Evolutionary conservation across 768 basidiomycete species (phyloP), one percentile per base, ranked within the genome.

Genomic region (Hebeloma cylindrosporum): DNA sequence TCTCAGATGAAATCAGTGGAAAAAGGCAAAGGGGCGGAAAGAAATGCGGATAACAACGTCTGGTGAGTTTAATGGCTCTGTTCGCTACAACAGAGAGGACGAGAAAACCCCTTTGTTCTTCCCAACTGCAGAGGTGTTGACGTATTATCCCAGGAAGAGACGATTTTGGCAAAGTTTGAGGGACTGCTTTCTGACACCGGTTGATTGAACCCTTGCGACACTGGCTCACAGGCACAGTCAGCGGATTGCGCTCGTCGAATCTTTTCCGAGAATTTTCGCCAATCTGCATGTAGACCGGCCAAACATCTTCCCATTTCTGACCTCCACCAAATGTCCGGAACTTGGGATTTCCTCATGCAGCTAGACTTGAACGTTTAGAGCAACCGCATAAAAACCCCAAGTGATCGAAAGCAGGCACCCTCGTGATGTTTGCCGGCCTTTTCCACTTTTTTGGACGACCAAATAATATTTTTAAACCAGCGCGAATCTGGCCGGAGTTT

Each of bases 301-400:
- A 59, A 67, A 61, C 51, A 62, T 57, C 60, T 73, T 73, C 61
- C 65, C 68, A 66, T 68, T 73, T 72, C 56, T 56, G 63, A 55
- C 38, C 38, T 48, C 43, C 62, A 55, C 63, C 64, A 66, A 53
- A 60, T 64, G 63, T 60, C 68, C 74, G 72, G 70, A 73, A 71
- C 74, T 69, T 67, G 65, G 68, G 30, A 63, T 71, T n/a, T 65
- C 73, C 69, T 60, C 61, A 66, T 77, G 69, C 72, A 71, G 74
- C 72, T 69, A 76, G 70, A 20, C 27, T 41, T 67, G 67, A 70
- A 65, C 57, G 62, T 62, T 65, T 65, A 62, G 49, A 60, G 59
- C 51, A 55, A 60, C 52, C 64, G 60, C 64, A 63, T 61, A 66
- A 66, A n/a, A 64, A 54, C 58, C 63, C 65, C 62, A 61, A 64